Evolutionary conservation across 805 yeast species (phyloP).

Genomic region (Barnettozyma salicaria): DNA sequence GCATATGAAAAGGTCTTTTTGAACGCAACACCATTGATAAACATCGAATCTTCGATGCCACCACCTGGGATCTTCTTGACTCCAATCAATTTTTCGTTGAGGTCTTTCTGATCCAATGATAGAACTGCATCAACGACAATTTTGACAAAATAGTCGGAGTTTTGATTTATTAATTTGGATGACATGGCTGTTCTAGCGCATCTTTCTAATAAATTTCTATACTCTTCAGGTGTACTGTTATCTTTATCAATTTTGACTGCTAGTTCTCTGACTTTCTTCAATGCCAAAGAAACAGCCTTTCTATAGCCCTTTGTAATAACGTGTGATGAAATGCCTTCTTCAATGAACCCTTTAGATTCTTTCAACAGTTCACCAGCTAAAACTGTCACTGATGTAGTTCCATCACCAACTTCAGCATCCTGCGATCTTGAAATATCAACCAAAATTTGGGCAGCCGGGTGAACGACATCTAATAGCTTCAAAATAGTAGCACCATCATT

Average conservation of each 20-base stretch:
- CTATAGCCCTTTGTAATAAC: slow-evolving; percentile 83
- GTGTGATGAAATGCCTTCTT: slow-evolving; percentile 93
- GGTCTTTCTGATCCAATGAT: slow-evolving; percentile 73
- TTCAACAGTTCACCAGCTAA: slow-evolving; percentile 91
- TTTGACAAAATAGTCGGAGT: slow-evolving; percentile 83
- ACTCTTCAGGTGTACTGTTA: slow-evolving; percentile 41
- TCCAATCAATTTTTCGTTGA: slow-evolving; percentile 88
- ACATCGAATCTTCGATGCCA: slow-evolving; percentile 86
- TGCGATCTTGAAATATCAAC: slow-evolving; percentile 94
- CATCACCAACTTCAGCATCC: slow-evolving; percentile 98
- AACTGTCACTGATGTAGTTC: slow-evolving; percentile 93
- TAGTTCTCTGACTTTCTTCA: slow-evolving; percentile 63
- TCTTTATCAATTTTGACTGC: slow-evolving; percentile 61
- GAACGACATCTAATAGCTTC: slow-evolving; percentile 88
- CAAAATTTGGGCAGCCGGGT: slow-evolving; percentile 95
- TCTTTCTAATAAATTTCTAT: slow-evolving; percentile 73
- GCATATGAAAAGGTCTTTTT: slow-evolving; percentile 97
- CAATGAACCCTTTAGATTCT: slow-evolving; percentile 85
- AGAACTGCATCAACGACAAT: slow-evolving; percentile 96
- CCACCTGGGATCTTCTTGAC: slow-evolving; percentile 95
- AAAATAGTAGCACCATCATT: slow-evolving; percentile 98
- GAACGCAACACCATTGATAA: slow-evolving; percentile 93
- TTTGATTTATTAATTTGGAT: slow-evolving; percentile 83
- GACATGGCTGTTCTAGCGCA: slow-evolving; percentile 98
- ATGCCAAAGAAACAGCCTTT: slow-evolving; percentile 73